Evolutionary conservation across 495 filamentous ascomycete species (phyloP).

Genomic region (Talaromyces liani): DNA sequence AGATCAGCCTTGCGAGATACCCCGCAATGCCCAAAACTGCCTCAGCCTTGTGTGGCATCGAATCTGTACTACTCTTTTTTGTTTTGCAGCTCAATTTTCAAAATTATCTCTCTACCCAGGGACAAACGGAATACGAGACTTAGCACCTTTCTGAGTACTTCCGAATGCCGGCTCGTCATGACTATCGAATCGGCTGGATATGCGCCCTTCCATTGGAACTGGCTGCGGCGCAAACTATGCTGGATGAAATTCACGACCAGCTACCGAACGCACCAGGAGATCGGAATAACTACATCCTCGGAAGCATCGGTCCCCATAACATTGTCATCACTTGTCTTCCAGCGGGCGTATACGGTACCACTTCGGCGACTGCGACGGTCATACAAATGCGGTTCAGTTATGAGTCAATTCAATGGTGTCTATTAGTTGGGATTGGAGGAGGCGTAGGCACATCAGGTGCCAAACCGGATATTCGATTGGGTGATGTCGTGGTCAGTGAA

Average conservation of each 20-base stretch:
- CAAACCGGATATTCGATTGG: conserved; percentile 4
- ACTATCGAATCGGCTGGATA: neutral
- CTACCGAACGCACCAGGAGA: neutral
- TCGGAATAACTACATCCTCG: conserved; percentile 34
- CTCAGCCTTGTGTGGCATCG: neutral
- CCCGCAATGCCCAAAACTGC: neutral
- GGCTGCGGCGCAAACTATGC: conserved; percentile 33
- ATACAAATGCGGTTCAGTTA: neutral
- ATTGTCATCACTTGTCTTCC: conserved; percentile 22
- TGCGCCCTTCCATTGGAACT: conserved; percentile 18
- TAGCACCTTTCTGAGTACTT: neutral
- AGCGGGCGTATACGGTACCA: conserved; percentile 15
- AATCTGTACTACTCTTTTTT: neutral
- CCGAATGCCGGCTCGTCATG: neutral
- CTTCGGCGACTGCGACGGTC: neutral
- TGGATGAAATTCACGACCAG: conserved; percentile 27
- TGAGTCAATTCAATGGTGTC: neutral
- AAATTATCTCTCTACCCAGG: neutral
- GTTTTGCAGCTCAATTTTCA: neutral
- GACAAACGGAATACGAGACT: neutral
- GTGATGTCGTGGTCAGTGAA: neutral
- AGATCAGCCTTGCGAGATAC: neutral
- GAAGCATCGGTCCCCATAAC: conserved; percentile 26
- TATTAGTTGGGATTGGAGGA: neutral
- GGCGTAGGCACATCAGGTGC: neutral